A percentile compares a stretch with the other conserved stretches of the same genome.
Evolutionary conservation across 2,329 filamentous ascomycete genomes (phyloP).

Genomic region (Coniella vitis): DNA sequence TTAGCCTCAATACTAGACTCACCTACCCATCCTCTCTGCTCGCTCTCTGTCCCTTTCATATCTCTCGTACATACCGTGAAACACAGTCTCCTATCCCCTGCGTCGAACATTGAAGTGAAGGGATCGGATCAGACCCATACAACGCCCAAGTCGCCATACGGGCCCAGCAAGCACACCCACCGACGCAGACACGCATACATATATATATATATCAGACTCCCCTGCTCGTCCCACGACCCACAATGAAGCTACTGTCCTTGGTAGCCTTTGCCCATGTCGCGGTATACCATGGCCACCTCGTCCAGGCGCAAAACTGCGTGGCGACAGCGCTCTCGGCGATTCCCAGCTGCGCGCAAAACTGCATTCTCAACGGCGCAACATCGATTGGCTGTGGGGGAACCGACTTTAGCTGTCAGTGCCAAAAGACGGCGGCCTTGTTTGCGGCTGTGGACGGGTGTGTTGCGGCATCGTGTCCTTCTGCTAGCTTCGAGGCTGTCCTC

Average conservation of each 20-base stretch:
- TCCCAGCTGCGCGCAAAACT: constrained; percentile 26
- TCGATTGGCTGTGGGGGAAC: constrained; percentile 24
- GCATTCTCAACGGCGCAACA: constrained; percentile 25
- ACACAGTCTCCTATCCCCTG: background rate
- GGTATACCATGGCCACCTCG: background rate
- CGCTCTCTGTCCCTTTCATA: background rate
- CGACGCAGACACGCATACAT: too few relatives aligned
- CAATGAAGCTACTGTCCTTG: constrained; percentile 8
- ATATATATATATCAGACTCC: background rate
- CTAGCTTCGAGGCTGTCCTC: constrained; percentile 25
- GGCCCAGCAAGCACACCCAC: too few relatives aligned
- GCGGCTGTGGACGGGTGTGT: constrained; percentile 28
- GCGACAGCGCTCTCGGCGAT: constrained; percentile 22
- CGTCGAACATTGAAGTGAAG: background rate
- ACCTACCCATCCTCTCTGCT: background rate
- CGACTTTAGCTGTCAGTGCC: constrained; percentile 28
- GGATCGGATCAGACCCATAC: too few relatives aligned
- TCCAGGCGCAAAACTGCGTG: constrained; percentile 19
- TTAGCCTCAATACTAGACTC: background rate
- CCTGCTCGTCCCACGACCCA: background rate
- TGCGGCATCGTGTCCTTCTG: constrained; percentile 19
- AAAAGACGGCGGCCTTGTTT: constrained; percentile 23
- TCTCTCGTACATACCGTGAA: background rate
- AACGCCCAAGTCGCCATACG: too few relatives aligned
- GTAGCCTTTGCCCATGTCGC: constrained; percentile 1